Conservation (phyloP, 768 basidiomycete genomes). For the Hortiboletus flavorubellus region DNA sequence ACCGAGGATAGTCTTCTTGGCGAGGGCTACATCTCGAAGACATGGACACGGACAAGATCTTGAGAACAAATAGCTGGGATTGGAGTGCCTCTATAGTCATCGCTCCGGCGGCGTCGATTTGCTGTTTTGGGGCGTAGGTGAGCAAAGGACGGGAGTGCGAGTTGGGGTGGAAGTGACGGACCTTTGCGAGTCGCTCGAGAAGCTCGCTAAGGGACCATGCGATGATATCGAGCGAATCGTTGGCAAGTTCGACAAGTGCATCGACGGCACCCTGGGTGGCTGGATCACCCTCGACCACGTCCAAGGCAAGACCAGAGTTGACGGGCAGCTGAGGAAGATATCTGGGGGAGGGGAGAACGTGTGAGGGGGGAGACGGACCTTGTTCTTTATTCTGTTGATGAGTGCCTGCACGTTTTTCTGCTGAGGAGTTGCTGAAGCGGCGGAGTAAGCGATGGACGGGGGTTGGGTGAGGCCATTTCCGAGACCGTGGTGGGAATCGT, state of each 20-base stretch:
- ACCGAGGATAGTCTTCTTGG: slow-evolving; percentile 39
- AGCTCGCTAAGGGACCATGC: slow-evolving; percentile 74
- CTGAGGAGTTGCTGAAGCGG: slow-evolving; percentile 53
- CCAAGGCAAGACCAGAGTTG: slow-evolving; percentile 73
- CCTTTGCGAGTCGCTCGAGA: slow-evolving; percentile 75
- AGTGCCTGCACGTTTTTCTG: slow-evolving; percentile 80
- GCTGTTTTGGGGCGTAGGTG: slow-evolving; percentile 35
- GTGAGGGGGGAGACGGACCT: slow-evolving; percentile 44
- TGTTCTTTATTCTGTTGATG: slow-evolving; percentile 77
- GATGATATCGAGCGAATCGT: slow-evolving; percentile 76
- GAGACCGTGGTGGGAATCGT: slow-evolving; percentile 53
- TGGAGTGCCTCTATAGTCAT: slow-evolving; percentile 72
- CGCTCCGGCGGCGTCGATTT: slow-evolving; percentile 49
- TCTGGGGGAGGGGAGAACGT: background rate
- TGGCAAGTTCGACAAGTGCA: slow-evolving; percentile 75
- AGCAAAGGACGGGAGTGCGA: slow-evolving; percentile 2
- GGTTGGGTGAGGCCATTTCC: slow-evolving; percentile 32
- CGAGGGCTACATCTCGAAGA: slow-evolving; percentile 65
- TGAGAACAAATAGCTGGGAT: slow-evolving; percentile 82
- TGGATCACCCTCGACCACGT: slow-evolving; percentile 70
- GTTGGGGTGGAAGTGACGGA: slow-evolving; percentile 30
- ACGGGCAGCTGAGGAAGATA: slow-evolving; percentile 63
- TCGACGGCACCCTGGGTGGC: slow-evolving; percentile 75
- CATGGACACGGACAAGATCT: slow-evolving; percentile 75
- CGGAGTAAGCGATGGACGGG: slow-evolving; percentile 37